phyloP scores from a whole-genome alignment of 768 basidiomycete genomes.

The Naganishia kalamii region DNA sequence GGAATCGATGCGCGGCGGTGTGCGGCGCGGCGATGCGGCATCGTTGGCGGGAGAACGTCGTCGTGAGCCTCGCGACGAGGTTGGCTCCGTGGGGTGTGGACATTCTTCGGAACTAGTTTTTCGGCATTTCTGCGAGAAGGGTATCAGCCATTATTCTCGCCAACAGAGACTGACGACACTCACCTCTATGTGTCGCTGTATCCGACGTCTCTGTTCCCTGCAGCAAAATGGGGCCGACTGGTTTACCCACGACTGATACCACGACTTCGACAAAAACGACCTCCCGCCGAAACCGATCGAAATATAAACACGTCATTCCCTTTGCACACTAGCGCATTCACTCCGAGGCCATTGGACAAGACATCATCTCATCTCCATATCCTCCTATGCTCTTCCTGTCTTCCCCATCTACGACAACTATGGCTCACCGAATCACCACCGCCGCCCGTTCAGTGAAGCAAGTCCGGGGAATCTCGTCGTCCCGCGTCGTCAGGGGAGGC shows the following conservation, averaged over 20 bases:
- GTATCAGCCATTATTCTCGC: too few species aligned
- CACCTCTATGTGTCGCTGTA: too few species aligned
- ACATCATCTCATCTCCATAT: not conserved
- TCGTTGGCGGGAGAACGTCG: not conserved
- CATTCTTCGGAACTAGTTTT: not conserved
- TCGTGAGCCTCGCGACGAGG: not conserved
- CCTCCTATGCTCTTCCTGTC: not conserved
- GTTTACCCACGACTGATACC: too few species aligned
- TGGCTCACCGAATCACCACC: not conserved
- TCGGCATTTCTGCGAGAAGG: too few species aligned
- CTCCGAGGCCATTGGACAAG: not conserved
- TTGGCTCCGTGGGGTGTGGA: not conserved
- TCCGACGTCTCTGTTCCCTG: too few species aligned
- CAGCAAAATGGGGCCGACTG: too few species aligned
- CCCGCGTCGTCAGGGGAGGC: conserved; percentile 7
- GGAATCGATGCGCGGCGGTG: not conserved
- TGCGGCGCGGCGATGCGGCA: not conserved
- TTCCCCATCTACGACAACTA: not conserved
- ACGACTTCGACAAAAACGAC: too few species aligned
- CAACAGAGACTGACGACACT: too few species aligned
- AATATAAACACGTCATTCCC: not conserved
- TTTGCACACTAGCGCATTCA: not conserved
- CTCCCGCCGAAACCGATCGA: not conserved
- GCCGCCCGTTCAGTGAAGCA: not conserved
- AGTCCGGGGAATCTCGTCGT: conserved; percentile 5